Evolutionary conservation across 2,329 filamentous ascomycete species (phyloP).

Genomic region (Lomentospora prolificans): DNA sequence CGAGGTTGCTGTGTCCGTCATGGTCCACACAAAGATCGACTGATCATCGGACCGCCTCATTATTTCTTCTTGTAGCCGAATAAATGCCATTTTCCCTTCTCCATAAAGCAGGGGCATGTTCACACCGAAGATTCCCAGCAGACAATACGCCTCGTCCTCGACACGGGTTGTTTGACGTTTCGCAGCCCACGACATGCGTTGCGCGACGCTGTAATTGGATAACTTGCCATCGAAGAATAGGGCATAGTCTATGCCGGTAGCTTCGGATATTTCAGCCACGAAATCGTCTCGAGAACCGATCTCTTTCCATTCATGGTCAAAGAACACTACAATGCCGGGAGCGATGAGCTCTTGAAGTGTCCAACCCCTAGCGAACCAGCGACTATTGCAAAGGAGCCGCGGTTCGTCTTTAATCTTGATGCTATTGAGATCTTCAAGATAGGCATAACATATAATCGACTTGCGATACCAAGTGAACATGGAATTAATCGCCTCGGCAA

Average conservation of each 20-base stretch:
- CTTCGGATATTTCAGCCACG: constrained; percentile 12
- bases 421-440: constrained; percentile 14
- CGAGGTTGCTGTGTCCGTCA: not conserved
- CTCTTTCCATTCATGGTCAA: constrained; percentile 17
- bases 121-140: constrained; percentile 17
- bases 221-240: constrained; percentile 4
- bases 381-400: constrained; percentile 5
- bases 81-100: constrained; percentile 11
- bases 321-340: constrained; percentile 20
- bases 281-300: constrained; percentile 15
- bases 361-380: constrained; percentile 35
- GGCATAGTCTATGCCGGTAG: constrained; percentile 1
- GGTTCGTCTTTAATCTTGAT: not conserved
- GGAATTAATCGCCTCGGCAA: constrained; percentile 20
- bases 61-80: constrained; percentile 17
- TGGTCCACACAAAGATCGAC: constrained; percentile 16
- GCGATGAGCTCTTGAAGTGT: constrained; percentile 60
- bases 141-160: constrained; percentile 18
- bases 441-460: constrained; percentile 17
- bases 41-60: constrained; percentile 13
- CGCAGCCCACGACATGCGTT: constrained; percentile 18
- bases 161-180: constrained; percentile 14
- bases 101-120: constrained; percentile 19
- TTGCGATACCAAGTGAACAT: constrained; percentile 20
- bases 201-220: constrained; percentile 11